Conservation (phyloP, 1,284 basidiomycete species). For the Cerioporus squamosus region DNA sequence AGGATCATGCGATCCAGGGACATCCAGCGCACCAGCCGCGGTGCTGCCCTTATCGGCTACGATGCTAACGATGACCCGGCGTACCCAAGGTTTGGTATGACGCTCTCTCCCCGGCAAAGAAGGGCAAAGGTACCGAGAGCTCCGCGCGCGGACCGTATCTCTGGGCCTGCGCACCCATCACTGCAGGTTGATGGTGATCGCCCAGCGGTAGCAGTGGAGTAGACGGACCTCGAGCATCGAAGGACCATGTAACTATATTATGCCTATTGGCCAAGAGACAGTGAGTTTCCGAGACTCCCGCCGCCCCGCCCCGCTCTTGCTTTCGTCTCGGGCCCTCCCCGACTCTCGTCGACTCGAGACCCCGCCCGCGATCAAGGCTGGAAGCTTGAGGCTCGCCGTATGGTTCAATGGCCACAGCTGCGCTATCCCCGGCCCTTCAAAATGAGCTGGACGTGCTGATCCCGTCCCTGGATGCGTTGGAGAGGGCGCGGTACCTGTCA, state of each 20-base stretch:
- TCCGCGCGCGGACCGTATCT: not conserved
- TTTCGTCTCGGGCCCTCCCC: too few relatives aligned
- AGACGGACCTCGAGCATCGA: too few relatives aligned
- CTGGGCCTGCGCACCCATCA: not conserved
- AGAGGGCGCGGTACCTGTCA: conserved; percentile 21
- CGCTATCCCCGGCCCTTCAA: conserved; percentile 3
- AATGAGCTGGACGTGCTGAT: conserved; percentile 13
- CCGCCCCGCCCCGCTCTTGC: too few relatives aligned
- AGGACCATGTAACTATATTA: too few relatives aligned
- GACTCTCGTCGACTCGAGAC: too few relatives aligned
- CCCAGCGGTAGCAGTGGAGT: not conserved
- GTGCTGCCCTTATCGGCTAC: too few relatives aligned
- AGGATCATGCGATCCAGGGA: too few relatives aligned
- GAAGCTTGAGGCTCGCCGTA: not conserved
- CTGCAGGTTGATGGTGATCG: not conserved
- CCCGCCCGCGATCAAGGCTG: not conserved
- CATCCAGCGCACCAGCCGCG: too few relatives aligned
- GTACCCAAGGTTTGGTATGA: too few relatives aligned
- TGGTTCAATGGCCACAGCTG: conserved; percentile 7
- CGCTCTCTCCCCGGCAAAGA: not conserved
- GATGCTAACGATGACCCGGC: too few relatives aligned
- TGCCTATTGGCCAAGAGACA: too few relatives aligned
- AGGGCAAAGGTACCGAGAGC: not conserved
- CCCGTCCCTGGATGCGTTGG: conserved; percentile 14
- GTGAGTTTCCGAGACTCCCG: too few relatives aligned